Evolutionary conservation across 2,329 filamentous ascomycete species (phyloP).

Genomic region (Aspergillus sp.): DNA sequence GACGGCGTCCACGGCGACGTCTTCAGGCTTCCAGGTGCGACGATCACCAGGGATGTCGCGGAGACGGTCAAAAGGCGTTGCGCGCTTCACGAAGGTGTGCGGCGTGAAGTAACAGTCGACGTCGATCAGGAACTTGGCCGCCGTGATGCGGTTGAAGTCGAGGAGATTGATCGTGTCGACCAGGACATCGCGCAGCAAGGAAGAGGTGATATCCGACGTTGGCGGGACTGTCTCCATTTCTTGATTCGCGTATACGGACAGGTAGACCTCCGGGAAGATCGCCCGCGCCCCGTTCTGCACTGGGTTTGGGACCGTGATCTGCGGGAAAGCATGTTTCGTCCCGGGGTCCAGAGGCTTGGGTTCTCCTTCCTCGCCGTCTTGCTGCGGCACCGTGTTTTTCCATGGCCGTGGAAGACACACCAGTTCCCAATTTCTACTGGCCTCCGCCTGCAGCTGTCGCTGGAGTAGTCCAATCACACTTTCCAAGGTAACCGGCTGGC

Average conservation of each 20-base stretch:
- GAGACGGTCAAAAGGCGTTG: constrained; percentile 84
- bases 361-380: constrained; percentile 32
- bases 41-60: constrained; percentile 54
- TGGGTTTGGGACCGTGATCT: constrained; percentile 64
- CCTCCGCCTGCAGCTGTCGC: constrained; percentile 73
- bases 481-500: constrained; percentile 54
- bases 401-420: constrained; percentile 53
- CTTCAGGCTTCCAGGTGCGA: constrained; percentile 93
- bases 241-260: constrained; percentile 83
- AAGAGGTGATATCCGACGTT: constrained; percentile 66
- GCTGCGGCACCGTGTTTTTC: constrained; percentile 25
- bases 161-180: constrained; percentile 90
- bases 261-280: constrained; percentile 85
- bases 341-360: constrained; percentile 52
- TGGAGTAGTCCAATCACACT: constrained; percentile 77
- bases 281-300: constrained; percentile 66
- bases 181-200: constrained; percentile 74
- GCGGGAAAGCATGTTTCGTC: constrained; percentile 67
- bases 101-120: constrained; percentile 90
- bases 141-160: constrained; percentile 81
- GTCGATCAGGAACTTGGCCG: constrained; percentile 84
- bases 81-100: constrained; percentile 85
- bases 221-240: constrained; percentile 83
- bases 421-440: constrained; percentile 65
- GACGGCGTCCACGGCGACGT: constrained; percentile 92